These are phyloP conservation scores for Allantophomopsis cytisporea DNA, from an alignment of 2,329 filamentous ascomycete species.

Conservation along the genomic window DNA sequence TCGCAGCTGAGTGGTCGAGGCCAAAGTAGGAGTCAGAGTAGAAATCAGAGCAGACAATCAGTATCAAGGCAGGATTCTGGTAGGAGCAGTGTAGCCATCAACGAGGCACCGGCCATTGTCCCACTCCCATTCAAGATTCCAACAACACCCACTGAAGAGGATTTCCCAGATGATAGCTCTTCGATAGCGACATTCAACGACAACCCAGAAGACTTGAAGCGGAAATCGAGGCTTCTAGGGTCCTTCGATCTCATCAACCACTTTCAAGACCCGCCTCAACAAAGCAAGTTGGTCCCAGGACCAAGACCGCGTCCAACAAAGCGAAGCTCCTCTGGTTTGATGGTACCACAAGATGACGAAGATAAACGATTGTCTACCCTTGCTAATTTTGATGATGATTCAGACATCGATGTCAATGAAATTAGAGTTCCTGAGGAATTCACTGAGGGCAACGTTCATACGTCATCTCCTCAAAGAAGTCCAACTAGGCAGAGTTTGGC, in stretches of 20 bases:
- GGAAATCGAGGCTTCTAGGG: background rate
- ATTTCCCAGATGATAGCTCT: conserved; percentile 36
- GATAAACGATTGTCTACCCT: too few species aligned
- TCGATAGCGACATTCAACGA: conserved; percentile 61
- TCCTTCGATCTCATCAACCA: background rate
- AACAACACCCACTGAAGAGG: conserved; percentile 14
- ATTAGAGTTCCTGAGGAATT: too few species aligned
- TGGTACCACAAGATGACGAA: too few species aligned
- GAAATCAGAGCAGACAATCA: background rate
- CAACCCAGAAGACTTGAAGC: conserved; percentile 11
- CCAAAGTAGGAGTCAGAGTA: too few species aligned
- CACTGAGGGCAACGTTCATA: background rate
- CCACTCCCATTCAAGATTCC: conserved; percentile 55
- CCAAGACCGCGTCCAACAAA: too few species aligned
- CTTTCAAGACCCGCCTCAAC: background rate
- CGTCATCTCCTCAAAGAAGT: background rate
- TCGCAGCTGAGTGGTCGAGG: too few species aligned
- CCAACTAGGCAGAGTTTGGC: too few species aligned
- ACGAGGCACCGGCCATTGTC: conserved; percentile 36
- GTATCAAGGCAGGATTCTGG: conserved; percentile 13
- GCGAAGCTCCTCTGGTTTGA: too few species aligned
- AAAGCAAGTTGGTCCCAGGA: too few species aligned
- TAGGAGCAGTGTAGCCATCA: conserved; percentile 10
- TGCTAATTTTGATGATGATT: too few species aligned
- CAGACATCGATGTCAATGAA: too few species aligned